Base-by-base conservation (phyloP, 2,329 filamentous ascomycete genomes). In the Neonectria punicea region DNA sequence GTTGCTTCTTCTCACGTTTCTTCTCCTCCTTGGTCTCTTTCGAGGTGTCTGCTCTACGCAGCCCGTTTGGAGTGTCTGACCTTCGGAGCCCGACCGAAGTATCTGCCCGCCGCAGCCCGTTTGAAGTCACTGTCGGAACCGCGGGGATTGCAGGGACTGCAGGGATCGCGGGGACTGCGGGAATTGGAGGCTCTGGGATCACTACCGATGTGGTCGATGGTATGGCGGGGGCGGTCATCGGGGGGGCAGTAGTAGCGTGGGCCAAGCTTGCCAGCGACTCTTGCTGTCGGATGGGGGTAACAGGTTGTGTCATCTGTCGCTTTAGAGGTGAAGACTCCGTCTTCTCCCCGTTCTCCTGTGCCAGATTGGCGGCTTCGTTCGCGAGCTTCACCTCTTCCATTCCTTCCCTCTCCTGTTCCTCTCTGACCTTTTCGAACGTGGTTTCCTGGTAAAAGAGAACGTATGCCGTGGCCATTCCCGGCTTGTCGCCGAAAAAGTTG, bases 371-470 rank as follows among this genome's bases (percentile, higher is more conserved):
- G 51, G 86, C 84, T 74, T 87, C 81, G 69, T 83, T 85, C 60
- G 85, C 84, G 71, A 87, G 78, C 74, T 84, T 83, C 60, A 86
- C 85, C 75, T 89, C 91, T 78, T 85, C 90, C 74, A 84, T 80
- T 11, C 91, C 91, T 77, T 97, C 94, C 51, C 89, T 90, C 73
- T 97, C 94, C 76, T 97, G 92, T 79, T 98, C 94, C 61, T 89
- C 90, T 65, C 86, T 82, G 58, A 90, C 85, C 72, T 89, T 88
- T 73, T 90, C 89, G 63, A 89, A 87, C 0, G 88, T 90, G 3
- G 88, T 98, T 79, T 99, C 95, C 78, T 98, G 96, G 80, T 99
- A 99, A 79, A 99, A 99, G 10, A 99, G 84, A 16, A 99, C 94
- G 75, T 99, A 99, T 32, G 96, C 96, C 73, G 94, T 98, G 10